Evolutionary conservation across 768 basidiomycete genomes (phyloP).

Genomic region (Tricholoma sp.): DNA sequence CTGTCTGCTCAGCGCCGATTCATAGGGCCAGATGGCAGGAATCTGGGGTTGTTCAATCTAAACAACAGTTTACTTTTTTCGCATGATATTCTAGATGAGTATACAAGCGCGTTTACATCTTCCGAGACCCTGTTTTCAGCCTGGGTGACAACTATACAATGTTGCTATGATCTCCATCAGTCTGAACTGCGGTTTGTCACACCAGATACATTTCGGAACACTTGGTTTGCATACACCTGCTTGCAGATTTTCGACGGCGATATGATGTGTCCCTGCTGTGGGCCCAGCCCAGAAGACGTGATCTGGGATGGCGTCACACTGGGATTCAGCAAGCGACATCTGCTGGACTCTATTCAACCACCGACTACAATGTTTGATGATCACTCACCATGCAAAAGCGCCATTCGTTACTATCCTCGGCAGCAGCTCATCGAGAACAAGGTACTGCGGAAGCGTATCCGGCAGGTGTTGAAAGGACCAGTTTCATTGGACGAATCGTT

Average conservation of each 20-base stretch:
- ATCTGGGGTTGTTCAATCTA: conserved; percentile 27
- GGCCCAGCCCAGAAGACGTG: conserved; percentile 11
- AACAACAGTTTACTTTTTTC: conserved; percentile 26
- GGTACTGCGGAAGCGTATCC: not conserved
- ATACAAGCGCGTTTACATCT: conserved; percentile 23
- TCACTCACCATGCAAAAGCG: not conserved
- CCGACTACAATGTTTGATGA: not conserved
- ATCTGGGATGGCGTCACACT: conserved; percentile 21
- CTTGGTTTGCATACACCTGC: conserved; percentile 26
- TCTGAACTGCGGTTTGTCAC: conserved; percentile 17
- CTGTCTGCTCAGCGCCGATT: conserved; percentile 2
- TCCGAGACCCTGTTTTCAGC: conserved; percentile 32
- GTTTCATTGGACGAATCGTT: too few relatives aligned
- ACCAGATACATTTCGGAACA: conserved; percentile 22
- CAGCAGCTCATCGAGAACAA: not conserved
- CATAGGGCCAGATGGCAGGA: conserved; percentile 25
- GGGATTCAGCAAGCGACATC: conserved; percentile 12
- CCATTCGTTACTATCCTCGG: not conserved
- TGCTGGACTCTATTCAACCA: conserved; percentile 8
- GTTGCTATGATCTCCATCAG: conserved; percentile 14
- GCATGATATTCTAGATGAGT: conserved; percentile 29
- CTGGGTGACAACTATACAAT: conserved; percentile 17
- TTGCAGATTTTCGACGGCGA: conserved; percentile 7
- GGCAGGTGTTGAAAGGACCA: not conserved
- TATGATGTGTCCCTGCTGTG: conserved; percentile 16